phyloP scores from a whole-genome alignment of 2,329 filamentous ascomycete genomes.

The Fusarium begoniae region DNA sequence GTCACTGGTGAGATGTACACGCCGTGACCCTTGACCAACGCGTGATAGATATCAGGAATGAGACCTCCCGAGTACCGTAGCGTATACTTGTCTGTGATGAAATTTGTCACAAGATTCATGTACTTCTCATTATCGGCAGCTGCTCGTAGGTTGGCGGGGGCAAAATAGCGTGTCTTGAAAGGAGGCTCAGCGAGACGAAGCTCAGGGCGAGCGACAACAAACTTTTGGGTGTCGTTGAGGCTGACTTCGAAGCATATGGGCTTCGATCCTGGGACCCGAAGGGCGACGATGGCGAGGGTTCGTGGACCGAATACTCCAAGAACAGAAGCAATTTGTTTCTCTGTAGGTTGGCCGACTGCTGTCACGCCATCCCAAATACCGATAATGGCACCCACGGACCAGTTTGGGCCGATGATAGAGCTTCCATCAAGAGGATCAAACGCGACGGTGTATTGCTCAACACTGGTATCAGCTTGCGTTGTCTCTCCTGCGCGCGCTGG shows the following conservation, averaged over 20 bases:
- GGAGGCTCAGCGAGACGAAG: slow-evolving; percentile 52
- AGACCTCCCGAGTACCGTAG: slow-evolving; percentile 68
- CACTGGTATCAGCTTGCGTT: neutral
- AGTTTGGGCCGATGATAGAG: slow-evolving; percentile 67
- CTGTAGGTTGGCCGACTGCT: slow-evolving; percentile 54
- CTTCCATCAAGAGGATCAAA: slow-evolving; percentile 73
- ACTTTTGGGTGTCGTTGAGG: slow-evolving; percentile 43
- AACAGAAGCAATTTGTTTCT: slow-evolving; percentile 58
- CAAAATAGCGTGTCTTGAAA: slow-evolving; percentile 65
- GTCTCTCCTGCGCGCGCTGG: slow-evolving; percentile 28
- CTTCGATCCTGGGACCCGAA: slow-evolving; percentile 55
- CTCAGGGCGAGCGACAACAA: slow-evolving; percentile 52
- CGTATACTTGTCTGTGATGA: slow-evolving; percentile 64
- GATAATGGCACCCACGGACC: slow-evolving; percentile 67
- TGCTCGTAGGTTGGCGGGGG: slow-evolving; percentile 68
- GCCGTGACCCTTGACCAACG: slow-evolving; percentile 68
- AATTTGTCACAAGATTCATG: slow-evolving; percentile 58
- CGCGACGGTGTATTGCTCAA: slow-evolving; percentile 64
- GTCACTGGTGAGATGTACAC: slow-evolving; percentile 69
- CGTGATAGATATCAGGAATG: slow-evolving; percentile 69
- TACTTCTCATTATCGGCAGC: slow-evolving; percentile 62
- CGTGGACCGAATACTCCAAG: slow-evolving; percentile 65
- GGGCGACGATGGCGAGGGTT: slow-evolving; percentile 64
- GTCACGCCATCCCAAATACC: slow-evolving; percentile 65
- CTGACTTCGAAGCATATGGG: slow-evolving; percentile 63